phyloP scores from a whole-genome alignment of 148 eudicot species.

The Cornus florida region DNA sequence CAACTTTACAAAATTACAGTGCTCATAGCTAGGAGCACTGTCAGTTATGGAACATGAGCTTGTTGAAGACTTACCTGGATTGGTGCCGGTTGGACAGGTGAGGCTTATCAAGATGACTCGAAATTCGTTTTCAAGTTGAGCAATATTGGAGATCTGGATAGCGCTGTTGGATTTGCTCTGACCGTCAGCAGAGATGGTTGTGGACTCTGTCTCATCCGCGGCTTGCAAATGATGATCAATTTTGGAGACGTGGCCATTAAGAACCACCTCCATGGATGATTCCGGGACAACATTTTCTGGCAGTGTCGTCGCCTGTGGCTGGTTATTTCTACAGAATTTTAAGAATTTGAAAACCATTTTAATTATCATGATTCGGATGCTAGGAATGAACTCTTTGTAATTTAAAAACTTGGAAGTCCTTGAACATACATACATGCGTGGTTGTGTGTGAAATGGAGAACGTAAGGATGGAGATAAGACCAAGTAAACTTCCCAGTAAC shows the following conservation, averaged over 20 bases:
- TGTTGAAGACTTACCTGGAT: slow-evolving; percentile 25
- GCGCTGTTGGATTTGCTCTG: slow-evolving; percentile 16
- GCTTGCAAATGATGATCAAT: slow-evolving; percentile 68
- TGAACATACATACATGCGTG: too few species aligned
- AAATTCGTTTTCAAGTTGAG: slow-evolving; percentile 86
- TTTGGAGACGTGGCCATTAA: slow-evolving; percentile 59
- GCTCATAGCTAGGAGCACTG: not conserved
- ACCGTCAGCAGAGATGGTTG: slow-evolving; percentile 31
- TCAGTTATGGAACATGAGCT: slow-evolving; percentile 12
- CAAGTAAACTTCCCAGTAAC: too few species aligned
- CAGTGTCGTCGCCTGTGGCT: not conserved
- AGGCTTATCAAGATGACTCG: slow-evolving; percentile 53
- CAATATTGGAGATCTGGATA: slow-evolving; percentile 80
- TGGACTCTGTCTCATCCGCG: slow-evolving; percentile 53
- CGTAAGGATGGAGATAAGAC: too few species aligned
- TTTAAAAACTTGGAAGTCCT: too few species aligned
- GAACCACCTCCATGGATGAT: slow-evolving; percentile 62
- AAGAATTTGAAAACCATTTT: too few species aligned
- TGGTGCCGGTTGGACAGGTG: slow-evolving; percentile 44
- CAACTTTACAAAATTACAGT: not conserved
- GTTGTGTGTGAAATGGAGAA: too few species aligned
- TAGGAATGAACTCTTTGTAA: too few species aligned
- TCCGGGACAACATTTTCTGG: slow-evolving; percentile 18
- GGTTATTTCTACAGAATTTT: too few species aligned
- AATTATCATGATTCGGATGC: too few species aligned